Conservation (phyloP, 2,329 filamentous ascomycete genomes). For the Thielaviopsis euricoi region DNA sequence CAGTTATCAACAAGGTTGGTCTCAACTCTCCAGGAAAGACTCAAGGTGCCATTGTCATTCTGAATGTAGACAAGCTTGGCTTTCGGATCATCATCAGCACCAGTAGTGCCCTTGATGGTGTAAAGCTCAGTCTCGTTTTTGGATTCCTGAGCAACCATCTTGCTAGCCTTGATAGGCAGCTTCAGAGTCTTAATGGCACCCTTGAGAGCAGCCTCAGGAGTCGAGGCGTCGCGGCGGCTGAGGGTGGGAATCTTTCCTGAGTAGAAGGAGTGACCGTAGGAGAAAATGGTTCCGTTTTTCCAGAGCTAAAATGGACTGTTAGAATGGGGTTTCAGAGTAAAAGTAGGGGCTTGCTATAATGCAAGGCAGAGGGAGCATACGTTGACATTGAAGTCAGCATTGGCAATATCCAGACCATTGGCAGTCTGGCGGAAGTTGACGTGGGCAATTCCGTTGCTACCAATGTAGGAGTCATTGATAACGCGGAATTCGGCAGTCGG, state of each 20-base stretch:
- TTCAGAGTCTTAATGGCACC: constrained; percentile 21
- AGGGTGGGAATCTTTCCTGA: constrained; percentile 26
- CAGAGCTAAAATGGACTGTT: constrained; percentile 24
- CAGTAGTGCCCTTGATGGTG: constrained; percentile 31
- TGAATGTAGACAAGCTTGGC: constrained; percentile 38
- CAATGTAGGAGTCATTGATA: constrained; percentile 34
- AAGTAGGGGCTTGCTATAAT: too few relatives aligned
- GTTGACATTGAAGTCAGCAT: constrained; percentile 44
- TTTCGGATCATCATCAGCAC: constrained; percentile 34
- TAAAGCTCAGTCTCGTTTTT: constrained; percentile 18
- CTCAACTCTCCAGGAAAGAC: constrained; percentile 40
- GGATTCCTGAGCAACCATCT: constrained; percentile 15
- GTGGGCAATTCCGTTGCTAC: constrained; percentile 37
- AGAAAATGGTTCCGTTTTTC: constrained; percentile 37
- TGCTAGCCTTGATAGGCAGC: constrained; percentile 19
- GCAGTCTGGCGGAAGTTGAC: constrained; percentile 43
- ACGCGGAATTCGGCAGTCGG: constrained; percentile 31
- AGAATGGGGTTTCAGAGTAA: too few relatives aligned
- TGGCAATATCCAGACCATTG: constrained; percentile 42
- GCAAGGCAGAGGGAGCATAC: constrained; percentile 23
- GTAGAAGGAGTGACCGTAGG: constrained; percentile 34
- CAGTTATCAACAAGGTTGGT: constrained; percentile 40
- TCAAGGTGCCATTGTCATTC: constrained; percentile 28
- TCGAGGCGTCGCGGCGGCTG: constrained; percentile 23
- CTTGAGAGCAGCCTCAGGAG: constrained; percentile 28